Evolutionary conservation across 1,284 basidiomycete genomes (phyloP).

Genomic region (Psilocybe mexicana): DNA sequence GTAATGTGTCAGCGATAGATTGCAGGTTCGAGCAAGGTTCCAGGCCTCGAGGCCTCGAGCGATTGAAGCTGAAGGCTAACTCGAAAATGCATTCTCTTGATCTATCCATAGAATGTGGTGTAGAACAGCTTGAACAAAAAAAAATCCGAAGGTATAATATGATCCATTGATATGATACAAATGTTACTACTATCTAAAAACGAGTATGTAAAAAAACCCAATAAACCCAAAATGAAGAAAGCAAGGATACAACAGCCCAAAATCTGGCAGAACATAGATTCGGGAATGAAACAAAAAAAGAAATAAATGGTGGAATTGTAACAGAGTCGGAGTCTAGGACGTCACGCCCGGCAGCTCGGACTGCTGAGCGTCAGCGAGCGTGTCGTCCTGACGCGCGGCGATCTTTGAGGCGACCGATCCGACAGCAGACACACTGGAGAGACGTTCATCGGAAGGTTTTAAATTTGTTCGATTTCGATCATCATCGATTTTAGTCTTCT

Average conservation of each 20-base stretch:
- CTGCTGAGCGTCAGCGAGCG: not conserved
- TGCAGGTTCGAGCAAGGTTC: no score
- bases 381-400: not conserved
- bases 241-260: not conserved
- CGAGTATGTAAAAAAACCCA: not conserved
- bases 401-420: not conserved
- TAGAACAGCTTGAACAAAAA: not conserved
- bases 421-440: not conserved
- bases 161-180: slow-evolving; percentile 7
- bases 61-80: no score
- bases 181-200: not conserved
- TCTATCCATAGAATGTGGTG: not conserved
- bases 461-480: not conserved
- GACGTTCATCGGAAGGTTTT: not conserved
- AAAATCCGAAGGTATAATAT: not conserved
- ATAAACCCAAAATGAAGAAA: not conserved
- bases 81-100: no score
- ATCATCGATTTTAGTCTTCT: slow-evolving; percentile 6
- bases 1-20: no score
- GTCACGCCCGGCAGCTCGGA: not conserved
- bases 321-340: not conserved
- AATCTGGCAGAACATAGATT: not conserved
- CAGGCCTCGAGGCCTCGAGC: no score
- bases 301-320: not conserved
- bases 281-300: not conserved